Evolutionary conservation across 2,329 filamentous ascomycete species (phyloP), one percentile per base, ranked within the genome.

Genomic region (Xylaria hypoxylon): DNA sequence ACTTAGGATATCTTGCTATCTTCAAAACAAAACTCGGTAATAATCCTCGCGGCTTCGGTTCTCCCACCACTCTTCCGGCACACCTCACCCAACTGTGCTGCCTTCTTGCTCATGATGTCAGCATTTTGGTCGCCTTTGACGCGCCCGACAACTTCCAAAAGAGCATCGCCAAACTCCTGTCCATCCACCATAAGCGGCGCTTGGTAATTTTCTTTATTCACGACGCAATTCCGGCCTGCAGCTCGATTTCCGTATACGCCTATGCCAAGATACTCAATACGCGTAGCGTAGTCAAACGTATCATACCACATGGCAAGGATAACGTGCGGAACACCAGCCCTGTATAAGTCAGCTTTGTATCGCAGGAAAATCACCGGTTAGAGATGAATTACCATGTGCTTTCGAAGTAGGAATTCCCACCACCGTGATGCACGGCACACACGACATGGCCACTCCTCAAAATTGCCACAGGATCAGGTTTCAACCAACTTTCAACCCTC

Each of bases 31-130:
- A 61, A 48, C 3, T 61, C 38, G 5, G 58, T 45, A 8, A 61
- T 61, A 35, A 61, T 53, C 26, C 26, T 61, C 17, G 59, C 59
- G 3, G 59, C 35, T 50, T 62, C 51, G 24, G 22, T 11, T 33
- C 59, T 62, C n/a, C 59, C 59, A 62, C 51, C 59, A 56, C 59
- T 62, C 28, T 56, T 62, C 42, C 44, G 50, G 26, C 50, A 55
- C 52, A 62, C 52, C 31, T 62, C 59, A 0, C 59, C 59, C 19
- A 62, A 15, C 15, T 56, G 26, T 7, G 50, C 52, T 1, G 59
- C 59, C 42, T 50, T 48, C 33, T 40, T n/a, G 11, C 51, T 62
- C 50, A 62, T 55, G 8, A 17, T 10, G 5, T 42, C 51, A 15
- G 40, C 51, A 5, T 55, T 33, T 24, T 2, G 26, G n/a, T 50